Evolutionary conservation across 441 rosid species (phyloP).

Genomic region (Populus trichocarpa): DNA sequence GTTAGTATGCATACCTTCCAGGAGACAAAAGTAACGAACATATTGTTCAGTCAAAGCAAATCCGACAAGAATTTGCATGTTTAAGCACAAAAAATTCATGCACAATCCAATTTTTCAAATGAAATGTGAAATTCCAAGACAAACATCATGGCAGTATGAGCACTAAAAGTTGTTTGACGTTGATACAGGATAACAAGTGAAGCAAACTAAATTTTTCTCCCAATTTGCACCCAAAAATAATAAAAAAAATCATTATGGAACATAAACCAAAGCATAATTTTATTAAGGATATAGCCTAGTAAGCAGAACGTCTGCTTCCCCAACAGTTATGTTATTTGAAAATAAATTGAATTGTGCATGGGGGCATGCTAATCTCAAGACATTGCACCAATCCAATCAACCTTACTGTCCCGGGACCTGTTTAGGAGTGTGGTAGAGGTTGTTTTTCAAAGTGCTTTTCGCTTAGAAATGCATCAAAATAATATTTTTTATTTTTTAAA

Average conservation of each 20-base stretch:
- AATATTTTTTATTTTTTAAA: too few relatives aligned
- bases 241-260: not conserved
- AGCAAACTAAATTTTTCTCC: not conserved
- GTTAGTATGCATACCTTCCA: not conserved
- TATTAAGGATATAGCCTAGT: not conserved
- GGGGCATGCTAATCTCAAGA: not conserved
- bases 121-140: not conserved
- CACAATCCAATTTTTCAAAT: not conserved
- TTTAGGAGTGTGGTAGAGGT: too few relatives aligned
- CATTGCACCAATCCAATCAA: not conserved
- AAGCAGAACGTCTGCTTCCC: not conserved
- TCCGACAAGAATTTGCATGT: not conserved
- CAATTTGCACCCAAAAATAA: too few relatives aligned
- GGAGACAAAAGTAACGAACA: not conserved
- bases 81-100: not conserved
- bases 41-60: not conserved
- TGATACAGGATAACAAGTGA: not conserved
- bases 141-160: not conserved
- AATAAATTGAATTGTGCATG: not conserved
- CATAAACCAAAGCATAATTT: not conserved
- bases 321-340: not conserved
- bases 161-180: not conserved
- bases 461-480: too few relatives aligned
- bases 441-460: too few relatives aligned
- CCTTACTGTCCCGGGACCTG: not conserved